These are phyloP conservation scores for Picea engelmannii DNA, from an alignment of 83 land plant species.

Conservation along the genomic window DNA sequence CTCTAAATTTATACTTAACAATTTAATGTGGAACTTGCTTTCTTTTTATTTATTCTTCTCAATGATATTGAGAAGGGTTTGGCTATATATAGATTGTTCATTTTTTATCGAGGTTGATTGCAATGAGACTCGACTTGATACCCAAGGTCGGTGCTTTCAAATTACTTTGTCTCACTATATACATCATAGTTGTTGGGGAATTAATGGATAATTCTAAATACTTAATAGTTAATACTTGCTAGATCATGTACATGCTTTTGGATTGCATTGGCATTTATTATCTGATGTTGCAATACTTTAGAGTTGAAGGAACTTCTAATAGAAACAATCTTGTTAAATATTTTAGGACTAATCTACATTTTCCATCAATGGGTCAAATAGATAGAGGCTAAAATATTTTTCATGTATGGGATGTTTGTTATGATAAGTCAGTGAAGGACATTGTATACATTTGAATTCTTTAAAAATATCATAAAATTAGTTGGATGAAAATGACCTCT, in stretches of 20 bases:
- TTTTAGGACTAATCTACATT: no score
- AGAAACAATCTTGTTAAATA: no score
- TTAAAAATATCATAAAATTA: background rate
- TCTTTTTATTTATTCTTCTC: no score
- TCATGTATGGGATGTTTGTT: background rate
- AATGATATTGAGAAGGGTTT: background rate
- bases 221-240: background rate
- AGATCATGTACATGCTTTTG: background rate
- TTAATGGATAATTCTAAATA: background rate
- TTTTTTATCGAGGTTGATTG: slow-evolving; percentile 56
- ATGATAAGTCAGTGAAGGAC: background rate
- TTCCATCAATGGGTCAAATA: background rate
- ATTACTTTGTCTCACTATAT: slow-evolving; percentile 86
- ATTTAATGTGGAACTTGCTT: background rate
- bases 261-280: background rate
- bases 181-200: background rate
- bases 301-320: background rate
- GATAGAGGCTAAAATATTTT: background rate
- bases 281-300: background rate
- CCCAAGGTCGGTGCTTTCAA: slow-evolving; percentile 77
- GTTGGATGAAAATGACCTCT: background rate
- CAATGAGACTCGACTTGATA: slow-evolving; percentile 68
- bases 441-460: background rate
- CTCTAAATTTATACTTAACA: no score
- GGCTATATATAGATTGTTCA: background rate